Evolutionary conservation across 1,139 yeast species (phyloP), one percentile per base, ranked within the genome.

Genomic region (Fermentozyma sake): DNA sequence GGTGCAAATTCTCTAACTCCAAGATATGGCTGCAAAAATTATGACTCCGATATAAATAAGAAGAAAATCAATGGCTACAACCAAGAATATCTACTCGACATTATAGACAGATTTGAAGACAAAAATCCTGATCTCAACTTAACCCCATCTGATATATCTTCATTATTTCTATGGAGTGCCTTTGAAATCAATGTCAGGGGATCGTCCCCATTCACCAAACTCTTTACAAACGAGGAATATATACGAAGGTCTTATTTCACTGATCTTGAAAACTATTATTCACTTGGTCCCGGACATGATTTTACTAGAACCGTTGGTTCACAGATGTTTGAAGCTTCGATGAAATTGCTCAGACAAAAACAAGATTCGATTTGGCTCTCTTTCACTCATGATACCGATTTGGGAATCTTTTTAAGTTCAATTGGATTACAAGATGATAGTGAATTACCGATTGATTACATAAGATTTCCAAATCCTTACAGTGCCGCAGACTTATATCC

Each of bases 181-280:
- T 76, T 58, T 46, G 82, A 74, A 43, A 50, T 74, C 37, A 68
- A 68, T 38, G 69, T 61, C 11, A 52, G 52, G 17, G 80, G 79
- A 4, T 35, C 50, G 16, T 63, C 77, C 5, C 61, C 64, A 8
- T 62, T 74, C 34, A 72, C 80, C 46, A 55, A 61, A 19, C 52
- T 73, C n/a, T 68, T 76, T 52, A 66, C 72, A 27, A 55, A 58
- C 27, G 69, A 68, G 25, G 79, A 76, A 34, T 65, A 58, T 43
- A 50, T 67, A 15, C 55, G 58, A 14, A 52, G 58, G 33, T 64
- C 69, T 14, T 74, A 75, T 47, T 44, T 50, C 15, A 52, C 55
- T 13, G 78, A 73, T 33, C 52, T 76, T 25, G 39, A 46, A 22
- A 64, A 61, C 44, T 68, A 68, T 44, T 74, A 74, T 52, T 41